Evolutionary conservation across 768 basidiomycete genomes (phyloP).

Genomic region (Calocera cornea): DNA sequence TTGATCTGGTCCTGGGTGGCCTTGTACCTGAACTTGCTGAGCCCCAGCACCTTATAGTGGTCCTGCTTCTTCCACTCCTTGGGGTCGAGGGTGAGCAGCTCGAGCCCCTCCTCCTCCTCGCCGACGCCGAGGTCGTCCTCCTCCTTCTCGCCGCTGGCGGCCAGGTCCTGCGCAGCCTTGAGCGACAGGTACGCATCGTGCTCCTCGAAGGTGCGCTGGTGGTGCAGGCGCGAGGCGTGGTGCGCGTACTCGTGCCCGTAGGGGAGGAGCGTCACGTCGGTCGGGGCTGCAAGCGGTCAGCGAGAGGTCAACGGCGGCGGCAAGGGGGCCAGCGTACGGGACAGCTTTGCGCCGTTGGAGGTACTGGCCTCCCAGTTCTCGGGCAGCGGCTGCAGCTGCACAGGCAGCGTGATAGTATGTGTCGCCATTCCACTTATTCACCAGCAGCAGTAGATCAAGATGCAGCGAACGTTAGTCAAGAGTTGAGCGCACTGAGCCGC

Average conservation of each 20-base stretch:
- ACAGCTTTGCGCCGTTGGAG: not conserved
- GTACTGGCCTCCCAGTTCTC: not conserved
- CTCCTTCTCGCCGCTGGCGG: constrained; percentile 30
- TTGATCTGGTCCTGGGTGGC: constrained; percentile 89
- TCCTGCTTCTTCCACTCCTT: constrained; percentile 99
- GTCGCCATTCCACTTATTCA: not conserved
- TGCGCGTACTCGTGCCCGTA: constrained; percentile 80
- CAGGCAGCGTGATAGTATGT: not conserved
- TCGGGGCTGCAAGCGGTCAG: not conserved
- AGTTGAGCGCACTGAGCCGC: no score
- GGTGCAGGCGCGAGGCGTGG: constrained; percentile 59
- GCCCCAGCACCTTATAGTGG: constrained; percentile 90
- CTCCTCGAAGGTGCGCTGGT: constrained; percentile 69
- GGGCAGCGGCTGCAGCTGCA: not conserved
- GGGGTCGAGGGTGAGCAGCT: constrained; percentile 65
- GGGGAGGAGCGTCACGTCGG: constrained; percentile 43
- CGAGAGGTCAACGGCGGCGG: not conserved
- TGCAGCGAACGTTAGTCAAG: no score
- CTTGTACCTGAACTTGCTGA: constrained; percentile 75
- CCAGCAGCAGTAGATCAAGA: no score
- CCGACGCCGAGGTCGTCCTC: constrained; percentile 88
- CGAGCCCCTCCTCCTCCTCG: constrained; percentile 68
- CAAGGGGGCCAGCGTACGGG: not conserved
- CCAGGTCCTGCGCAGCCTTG: constrained; percentile 32
- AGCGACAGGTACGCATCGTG: constrained; percentile 56